Conservation (phyloP, 164 flowering plant genomes). For the Pachysandra terminalis region DNA sequence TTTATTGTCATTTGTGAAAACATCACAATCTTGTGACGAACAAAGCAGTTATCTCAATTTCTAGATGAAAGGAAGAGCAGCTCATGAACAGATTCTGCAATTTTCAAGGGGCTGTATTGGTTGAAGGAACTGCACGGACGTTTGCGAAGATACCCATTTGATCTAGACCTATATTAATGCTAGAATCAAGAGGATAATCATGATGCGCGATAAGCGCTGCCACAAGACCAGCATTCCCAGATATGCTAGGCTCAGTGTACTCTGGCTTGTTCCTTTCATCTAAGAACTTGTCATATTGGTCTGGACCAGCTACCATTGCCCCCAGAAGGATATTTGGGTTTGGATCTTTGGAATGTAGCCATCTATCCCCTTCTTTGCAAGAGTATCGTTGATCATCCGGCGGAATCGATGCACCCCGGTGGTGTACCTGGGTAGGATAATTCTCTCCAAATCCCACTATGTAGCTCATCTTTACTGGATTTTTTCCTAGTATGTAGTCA, state of each 20-base stretch:
- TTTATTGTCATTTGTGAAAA: not conserved
- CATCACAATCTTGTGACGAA: not conserved
- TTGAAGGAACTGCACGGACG: slow-evolving; percentile 4
- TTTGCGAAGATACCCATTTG: slow-evolving; percentile 37
- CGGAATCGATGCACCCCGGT: slow-evolving; percentile 61
- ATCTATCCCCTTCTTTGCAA: slow-evolving; percentile 46
- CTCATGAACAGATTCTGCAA: not conserved
- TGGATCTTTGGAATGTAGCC: slow-evolving; percentile 37
- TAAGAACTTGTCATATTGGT: slow-evolving; percentile 36
- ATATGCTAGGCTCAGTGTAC: slow-evolving; percentile 59
- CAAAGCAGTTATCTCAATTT: too few relatives aligned
- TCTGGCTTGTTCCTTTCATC: slow-evolving; percentile 38
- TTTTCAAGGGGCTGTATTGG: not conserved
- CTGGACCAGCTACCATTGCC: slow-evolving; percentile 74
- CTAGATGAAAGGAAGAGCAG: too few relatives aligned
- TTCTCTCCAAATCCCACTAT: slow-evolving; percentile 56
- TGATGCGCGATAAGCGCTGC: slow-evolving; percentile 70
- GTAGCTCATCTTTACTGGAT: slow-evolving; percentile 73
- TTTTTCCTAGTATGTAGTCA: slow-evolving; percentile 62
- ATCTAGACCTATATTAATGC: slow-evolving; percentile 33
- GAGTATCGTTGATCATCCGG: slow-evolving; percentile 33
- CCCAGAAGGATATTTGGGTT: slow-evolving; percentile 54
- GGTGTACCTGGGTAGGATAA: slow-evolving; percentile 57
- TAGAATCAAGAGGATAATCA: slow-evolving; percentile 27
- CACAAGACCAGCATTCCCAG: slow-evolving; percentile 69